Percentiles rank a stretch among this genome's conserved stretches.
These are phyloP conservation scores for Debaryomyces fabryi DNA, from an alignment of 1,139 yeast genomes.

Conservation along the genomic window DNA sequence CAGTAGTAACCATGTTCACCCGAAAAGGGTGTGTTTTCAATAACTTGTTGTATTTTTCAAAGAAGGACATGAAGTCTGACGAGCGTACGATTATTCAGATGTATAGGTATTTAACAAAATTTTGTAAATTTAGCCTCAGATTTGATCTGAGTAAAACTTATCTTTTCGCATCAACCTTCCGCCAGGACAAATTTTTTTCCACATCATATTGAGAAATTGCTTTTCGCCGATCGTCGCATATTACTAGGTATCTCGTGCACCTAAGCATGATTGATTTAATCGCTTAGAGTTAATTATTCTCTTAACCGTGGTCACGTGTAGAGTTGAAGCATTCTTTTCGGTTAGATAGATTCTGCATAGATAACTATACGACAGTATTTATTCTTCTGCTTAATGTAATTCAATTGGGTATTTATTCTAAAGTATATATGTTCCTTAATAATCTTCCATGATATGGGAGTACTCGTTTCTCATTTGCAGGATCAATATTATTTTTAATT, in stretches of 20 bases:
- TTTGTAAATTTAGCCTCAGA: background rate
- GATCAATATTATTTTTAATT: too few species aligned
- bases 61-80: slow-evolving; percentile 13
- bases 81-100: background rate
- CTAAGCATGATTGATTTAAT: background rate
- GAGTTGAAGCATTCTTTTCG: background rate
- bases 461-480: too few species aligned
- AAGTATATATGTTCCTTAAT: too few species aligned
- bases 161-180: slow-evolving; percentile 1
- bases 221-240: background rate
- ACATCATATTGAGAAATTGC: background rate
- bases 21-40: slow-evolving; percentile 52
- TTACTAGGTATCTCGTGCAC: background rate
- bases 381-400: background rate
- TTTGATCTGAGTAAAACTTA: background rate
- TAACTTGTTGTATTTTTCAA: slow-evolving; percentile 43
- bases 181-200: background rate
- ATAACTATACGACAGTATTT: too few species aligned
- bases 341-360: too few species aligned
- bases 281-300: too few species aligned
- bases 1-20: slow-evolving; percentile 59
- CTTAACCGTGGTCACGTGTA: too few species aligned
- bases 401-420: too few species aligned
- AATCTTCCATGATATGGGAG: too few species aligned
- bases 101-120: background rate